A percentile compares a stretch with the other conserved stretches of the same genome.
Conservation (phyloP, 2,329 filamentous ascomycete species). For the Ilyonectria robusta region DNA sequence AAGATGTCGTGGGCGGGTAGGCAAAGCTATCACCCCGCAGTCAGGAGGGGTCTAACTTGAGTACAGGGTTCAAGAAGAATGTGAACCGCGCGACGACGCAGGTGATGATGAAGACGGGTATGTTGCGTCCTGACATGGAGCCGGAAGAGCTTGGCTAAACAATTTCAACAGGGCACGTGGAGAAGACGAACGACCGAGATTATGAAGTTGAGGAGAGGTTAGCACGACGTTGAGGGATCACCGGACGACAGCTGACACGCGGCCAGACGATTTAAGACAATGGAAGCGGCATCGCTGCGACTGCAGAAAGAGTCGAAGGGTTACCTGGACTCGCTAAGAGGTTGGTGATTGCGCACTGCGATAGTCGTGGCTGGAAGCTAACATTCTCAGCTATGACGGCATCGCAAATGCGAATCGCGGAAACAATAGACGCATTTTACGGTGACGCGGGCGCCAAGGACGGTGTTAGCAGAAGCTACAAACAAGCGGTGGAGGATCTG, state of each 20-base stretch:
- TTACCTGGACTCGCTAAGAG: slow-evolving; percentile 94
- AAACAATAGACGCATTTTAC: slow-evolving; percentile 99
- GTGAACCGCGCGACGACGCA: slow-evolving; percentile 99
- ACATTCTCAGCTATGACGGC: slow-evolving; percentile 89
- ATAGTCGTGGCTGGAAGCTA: slow-evolving; percentile 22
- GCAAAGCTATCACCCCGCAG: slow-evolving; percentile 48
- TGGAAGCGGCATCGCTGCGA: slow-evolving; percentile 93
- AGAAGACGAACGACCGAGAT: slow-evolving; percentile 98
- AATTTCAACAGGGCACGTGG: slow-evolving; percentile 81
- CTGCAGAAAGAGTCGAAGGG: slow-evolving; percentile 98
- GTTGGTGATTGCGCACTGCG: slow-evolving; percentile 57
- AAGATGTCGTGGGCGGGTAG: slow-evolving; percentile 81
- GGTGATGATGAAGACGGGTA: slow-evolving; percentile 99
- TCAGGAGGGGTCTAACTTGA: slow-evolving; percentile 49
- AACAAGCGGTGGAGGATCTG: slow-evolving; percentile 97
- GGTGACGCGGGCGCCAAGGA: slow-evolving; percentile 95
- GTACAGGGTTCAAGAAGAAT: slow-evolving; percentile 80
- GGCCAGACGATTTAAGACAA: slow-evolving; percentile 90
- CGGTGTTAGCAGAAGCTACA: slow-evolving; percentile 96
- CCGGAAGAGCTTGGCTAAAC: slow-evolving; percentile 27
- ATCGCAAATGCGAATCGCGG: slow-evolving; percentile 98
- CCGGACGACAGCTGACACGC: slow-evolving; percentile 38
- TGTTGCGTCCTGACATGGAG: slow-evolving; percentile 41
- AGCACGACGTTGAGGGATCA: slow-evolving; percentile 17
- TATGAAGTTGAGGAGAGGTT: slow-evolving; percentile 97